Percentiles rank a stretch among this genome's conserved stretches.
Evolutionary conservation across 2,329 filamentous ascomycete genomes (phyloP).

Genomic region (Xylaria sp.): DNA sequence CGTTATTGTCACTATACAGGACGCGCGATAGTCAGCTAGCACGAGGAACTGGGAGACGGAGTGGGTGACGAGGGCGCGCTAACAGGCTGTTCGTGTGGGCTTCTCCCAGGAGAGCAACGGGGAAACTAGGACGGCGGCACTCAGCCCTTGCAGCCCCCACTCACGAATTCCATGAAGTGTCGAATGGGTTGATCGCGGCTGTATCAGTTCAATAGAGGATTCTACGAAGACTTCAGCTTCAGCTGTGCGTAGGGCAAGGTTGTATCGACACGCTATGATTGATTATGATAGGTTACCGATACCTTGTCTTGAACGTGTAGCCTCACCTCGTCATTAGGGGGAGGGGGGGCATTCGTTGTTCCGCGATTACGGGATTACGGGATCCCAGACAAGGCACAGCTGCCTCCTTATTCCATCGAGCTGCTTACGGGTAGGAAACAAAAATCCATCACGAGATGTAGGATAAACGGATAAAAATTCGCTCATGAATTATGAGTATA

Average conservation of each 20-base stretch:
- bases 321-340: background rate
- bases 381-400: background rate
- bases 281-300: too few species aligned
- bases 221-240: background rate
- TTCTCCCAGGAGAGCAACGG: conserved; percentile 3
- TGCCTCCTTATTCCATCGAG: background rate
- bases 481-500: background rate
- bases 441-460: background rate
- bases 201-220: background rate
- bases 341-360: background rate
- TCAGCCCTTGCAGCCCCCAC: conserved; percentile 3
- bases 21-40: conserved; percentile 21
- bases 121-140: background rate
- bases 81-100: conserved; percentile 1
- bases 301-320: background rate
- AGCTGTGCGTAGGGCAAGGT: background rate
- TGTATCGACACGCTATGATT: background rate
- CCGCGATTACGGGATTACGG: background rate
- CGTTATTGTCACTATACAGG: conserved; percentile 37
- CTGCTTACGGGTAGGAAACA: background rate
- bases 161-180: background rate
- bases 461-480: background rate
- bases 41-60: background rate
- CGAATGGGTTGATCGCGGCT: background rate
- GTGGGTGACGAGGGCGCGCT: conserved; percentile 8